These are phyloP conservation scores for Dactylellina haptotyla DNA, from an alignment of 2,329 filamentous ascomycete genomes.

Conservation along the genomic window DNA sequence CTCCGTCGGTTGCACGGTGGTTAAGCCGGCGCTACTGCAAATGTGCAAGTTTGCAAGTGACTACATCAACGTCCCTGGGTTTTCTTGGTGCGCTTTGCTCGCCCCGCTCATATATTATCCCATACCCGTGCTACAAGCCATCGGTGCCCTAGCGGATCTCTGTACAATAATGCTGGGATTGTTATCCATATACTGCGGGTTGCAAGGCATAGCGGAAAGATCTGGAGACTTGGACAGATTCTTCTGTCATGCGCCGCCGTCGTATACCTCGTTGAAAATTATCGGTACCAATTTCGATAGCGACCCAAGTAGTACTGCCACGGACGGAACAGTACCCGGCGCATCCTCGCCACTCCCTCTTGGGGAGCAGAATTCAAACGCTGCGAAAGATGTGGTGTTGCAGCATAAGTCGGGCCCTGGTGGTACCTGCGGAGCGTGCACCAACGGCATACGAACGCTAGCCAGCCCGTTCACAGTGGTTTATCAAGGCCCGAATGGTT, in stretches of 20 bases:
- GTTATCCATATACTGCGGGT: constrained; percentile 1
- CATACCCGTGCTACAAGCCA: not conserved
- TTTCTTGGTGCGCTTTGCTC: constrained; percentile 1
- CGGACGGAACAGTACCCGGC: not conserved
- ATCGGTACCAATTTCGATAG: constrained; percentile 17
- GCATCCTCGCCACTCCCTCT: not conserved
- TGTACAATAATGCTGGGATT: not conserved
- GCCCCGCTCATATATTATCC: not conserved
- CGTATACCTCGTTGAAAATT: not conserved
- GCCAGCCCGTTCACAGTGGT: not conserved
- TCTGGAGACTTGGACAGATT: not conserved
- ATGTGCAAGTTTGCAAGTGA: constrained; percentile 2
- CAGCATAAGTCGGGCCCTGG: constrained; percentile 9
- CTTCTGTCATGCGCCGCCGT: constrained; percentile 12
- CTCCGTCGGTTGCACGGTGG: not conserved
- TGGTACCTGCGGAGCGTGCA: not conserved
- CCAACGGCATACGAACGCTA: not conserved
- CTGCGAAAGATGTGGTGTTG: constrained; percentile 1
- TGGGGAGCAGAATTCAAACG: not conserved
- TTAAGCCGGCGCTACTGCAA: constrained; percentile 2
- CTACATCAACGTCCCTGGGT: not conserved
- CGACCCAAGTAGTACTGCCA: constrained; percentile 1
- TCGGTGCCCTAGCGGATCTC: not conserved
- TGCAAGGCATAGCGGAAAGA: not conserved
- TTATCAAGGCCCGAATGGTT: not conserved